These are phyloP conservation scores for Solanum hybrid DNA, from an alignment of 305 asterid genomes.

Conservation along the genomic window DNA sequence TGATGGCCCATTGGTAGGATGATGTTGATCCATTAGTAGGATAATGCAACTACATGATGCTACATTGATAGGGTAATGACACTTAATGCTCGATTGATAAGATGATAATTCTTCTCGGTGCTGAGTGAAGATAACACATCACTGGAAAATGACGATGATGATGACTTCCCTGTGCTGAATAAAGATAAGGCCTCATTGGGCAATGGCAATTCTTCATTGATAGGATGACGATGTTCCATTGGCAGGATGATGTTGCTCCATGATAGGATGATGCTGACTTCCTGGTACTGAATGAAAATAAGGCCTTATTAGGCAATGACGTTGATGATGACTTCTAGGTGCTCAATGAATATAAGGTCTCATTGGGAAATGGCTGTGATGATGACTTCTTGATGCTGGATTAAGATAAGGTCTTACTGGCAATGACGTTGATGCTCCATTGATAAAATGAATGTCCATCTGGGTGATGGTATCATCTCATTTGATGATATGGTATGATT, in stretches of 20 bases:
- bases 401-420: neutral
- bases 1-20: neutral
- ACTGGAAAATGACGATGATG: neutral
- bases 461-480: neutral
- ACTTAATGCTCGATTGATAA: neutral
- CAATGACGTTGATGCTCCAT: neutral
- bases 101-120: neutral
- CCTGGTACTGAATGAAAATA: neutral
- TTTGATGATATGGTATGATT: no score
- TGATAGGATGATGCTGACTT: neutral
- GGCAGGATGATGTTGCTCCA: neutral
- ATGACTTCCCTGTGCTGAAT: neutral
- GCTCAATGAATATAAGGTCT: neutral
- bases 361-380: neutral
- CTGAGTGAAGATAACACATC: neutral
- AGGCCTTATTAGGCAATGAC: neutral
- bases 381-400: neutral
- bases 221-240: neutral
- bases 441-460: neutral
- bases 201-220: neutral
- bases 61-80: neutral
- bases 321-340: neutral
- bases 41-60: neutral
- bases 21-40: neutral
- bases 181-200: neutral